A percentile compares a stretch with the other conserved stretches of the same genome.
These are phyloP conservation scores for Pseudogymnoascus sp. DNA, from an alignment of 2,329 filamentous ascomycete genomes.

Conservation along the genomic window DNA sequence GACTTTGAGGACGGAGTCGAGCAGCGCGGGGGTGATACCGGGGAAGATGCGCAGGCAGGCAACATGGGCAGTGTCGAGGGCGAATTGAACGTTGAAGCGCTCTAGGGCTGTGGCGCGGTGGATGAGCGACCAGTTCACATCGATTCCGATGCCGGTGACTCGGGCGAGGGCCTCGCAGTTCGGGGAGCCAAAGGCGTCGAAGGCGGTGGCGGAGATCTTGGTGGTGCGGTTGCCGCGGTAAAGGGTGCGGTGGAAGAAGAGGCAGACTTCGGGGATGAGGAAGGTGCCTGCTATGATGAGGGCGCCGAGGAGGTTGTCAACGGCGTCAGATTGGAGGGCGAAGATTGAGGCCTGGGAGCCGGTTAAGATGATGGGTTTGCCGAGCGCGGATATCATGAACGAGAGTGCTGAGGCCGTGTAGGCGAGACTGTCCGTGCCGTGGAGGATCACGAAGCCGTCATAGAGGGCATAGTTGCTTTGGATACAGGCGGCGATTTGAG, in stretches of 20 bases:
- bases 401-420: conserved; percentile 65
- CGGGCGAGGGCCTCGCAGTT: conserved; percentile 58
- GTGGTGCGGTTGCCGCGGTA: conserved; percentile 63
- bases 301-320: conserved; percentile 63
- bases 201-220: conserved; percentile 62
- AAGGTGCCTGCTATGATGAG: conserved; percentile 66
- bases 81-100: conserved; percentile 54
- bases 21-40: conserved; percentile 63
- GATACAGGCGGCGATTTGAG: conserved; percentile 52
- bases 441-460: conserved; percentile 65
- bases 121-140: conserved; percentile 57
- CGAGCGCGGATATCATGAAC: conserved; percentile 66
- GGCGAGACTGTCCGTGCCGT: conserved; percentile 62
- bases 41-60: conserved; percentile 66
- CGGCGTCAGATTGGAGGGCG: conserved; percentile 63
- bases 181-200: conserved; percentile 61
- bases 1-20: conserved; percentile 57
- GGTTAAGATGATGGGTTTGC: conserved; percentile 64
- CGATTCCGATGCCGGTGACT: conserved; percentile 51
- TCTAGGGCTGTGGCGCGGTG: conserved; percentile 49
- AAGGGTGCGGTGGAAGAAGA: conserved; percentile 66
- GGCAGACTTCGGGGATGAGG: conserved; percentile 66
- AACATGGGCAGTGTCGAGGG: conserved; percentile 57
- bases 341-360: conserved; percentile 60
- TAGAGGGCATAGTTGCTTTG: conserved; percentile 60